These are phyloP conservation scores for Cytospora leucostoma DNA, from an alignment of 2,329 filamentous ascomycete genomes.

Conservation along the genomic window DNA sequence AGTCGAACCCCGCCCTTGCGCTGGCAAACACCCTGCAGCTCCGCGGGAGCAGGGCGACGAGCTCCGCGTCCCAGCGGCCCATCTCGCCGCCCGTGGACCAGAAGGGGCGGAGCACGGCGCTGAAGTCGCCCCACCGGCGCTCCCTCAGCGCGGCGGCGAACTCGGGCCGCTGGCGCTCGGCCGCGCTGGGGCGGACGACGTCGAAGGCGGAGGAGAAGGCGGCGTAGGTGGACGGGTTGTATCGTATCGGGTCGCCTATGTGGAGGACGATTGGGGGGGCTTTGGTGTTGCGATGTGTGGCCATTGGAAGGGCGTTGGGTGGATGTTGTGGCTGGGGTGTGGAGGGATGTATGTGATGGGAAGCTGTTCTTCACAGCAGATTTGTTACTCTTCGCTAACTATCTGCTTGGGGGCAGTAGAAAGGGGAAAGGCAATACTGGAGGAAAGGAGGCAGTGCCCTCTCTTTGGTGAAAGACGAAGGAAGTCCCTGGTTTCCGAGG, in stretches of 20 bases:
- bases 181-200: constrained; percentile 51
- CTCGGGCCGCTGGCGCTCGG: constrained; percentile 52
- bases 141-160: constrained; percentile 54
- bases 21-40: constrained; percentile 63
- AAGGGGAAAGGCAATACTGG: too few relatives aligned
- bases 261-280: constrained; percentile 68
- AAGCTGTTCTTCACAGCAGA: too few relatives aligned
- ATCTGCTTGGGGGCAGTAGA: too few relatives aligned
- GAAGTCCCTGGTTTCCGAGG: too few relatives aligned
- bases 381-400: too few relatives aligned
- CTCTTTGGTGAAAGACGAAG: too few relatives aligned
- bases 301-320: neutral
- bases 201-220: constrained; percentile 48
- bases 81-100: constrained; percentile 65
- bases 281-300: neutral
- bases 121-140: constrained; percentile 56
- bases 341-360: neutral
- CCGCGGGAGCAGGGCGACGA: constrained; percentile 56
- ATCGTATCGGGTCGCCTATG: constrained; percentile 66
- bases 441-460: too few relatives aligned
- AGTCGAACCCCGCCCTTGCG: constrained; percentile 67
- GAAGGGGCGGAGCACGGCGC: constrained; percentile 57
- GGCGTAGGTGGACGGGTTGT: constrained; percentile 50
- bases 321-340: fast-evolving
- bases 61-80: constrained; percentile 63